Base-by-base conservation (phyloP, 108 stramenopile genomes). In the Cyclostephanos tholiformis region DNA sequence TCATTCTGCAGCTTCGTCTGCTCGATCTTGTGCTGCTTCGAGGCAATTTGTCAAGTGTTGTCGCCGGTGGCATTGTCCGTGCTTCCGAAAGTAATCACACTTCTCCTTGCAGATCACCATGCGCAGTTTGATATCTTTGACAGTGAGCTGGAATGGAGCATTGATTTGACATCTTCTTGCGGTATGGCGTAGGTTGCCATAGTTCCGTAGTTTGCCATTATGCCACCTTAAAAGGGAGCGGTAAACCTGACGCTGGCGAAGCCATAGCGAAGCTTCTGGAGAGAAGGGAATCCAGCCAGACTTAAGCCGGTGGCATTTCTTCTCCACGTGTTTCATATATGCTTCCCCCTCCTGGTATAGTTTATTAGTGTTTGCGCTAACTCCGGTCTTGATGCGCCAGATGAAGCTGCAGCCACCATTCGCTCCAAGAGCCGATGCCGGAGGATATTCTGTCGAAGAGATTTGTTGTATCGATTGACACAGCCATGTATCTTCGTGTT, bases 241-340 rank as follows among this genome's bases (percentile, higher is more conserved):
- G 39, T 75, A 78, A 0, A 78, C 63, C 14, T 78, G 63, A 1
- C 17, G 10, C n/a, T 64, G 20, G 12, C 52, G 8, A 38, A 72
- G 65, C 77, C 77, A 78, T 11, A 72, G 7, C 0, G 56, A 39
- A 2, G 72, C 27, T 16, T 71, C 20, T 3, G 58, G 60, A 23
- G 62, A 71, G 51, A 63, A 77, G 23, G 63, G 71, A 14, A 78
- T 73, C 12, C 46, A 0, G 14, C 77, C 70, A 1, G 57, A 67
- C 63, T 60, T 72, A 2, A 72, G 56, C 22, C 29, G 27, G 4
- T 53, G 63, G 32, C 77, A 78, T 6, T 56, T 65, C 64, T 78
- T 72, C 38, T 78, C 77, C 14, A 64, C 71, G 35, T 65, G 49
- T 5, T 26, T 58, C 57, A 58, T 58, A 12, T 58, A 58, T 29